Conservation (phyloP, 805 yeast genomes). For the Lachancea waltii region DNA sequence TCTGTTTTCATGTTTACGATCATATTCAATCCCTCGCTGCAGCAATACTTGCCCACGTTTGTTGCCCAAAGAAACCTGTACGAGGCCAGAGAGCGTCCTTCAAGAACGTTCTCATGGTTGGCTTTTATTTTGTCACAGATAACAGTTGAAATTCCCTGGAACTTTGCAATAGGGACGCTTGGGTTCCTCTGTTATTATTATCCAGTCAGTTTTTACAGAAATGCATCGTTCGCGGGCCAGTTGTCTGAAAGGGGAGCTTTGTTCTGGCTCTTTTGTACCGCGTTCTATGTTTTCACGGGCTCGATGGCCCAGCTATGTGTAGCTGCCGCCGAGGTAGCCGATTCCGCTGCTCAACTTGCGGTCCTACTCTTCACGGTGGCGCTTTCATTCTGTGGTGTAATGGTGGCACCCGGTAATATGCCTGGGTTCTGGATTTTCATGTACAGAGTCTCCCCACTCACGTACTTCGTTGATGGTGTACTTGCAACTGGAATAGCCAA, state of each 20-base stretch:
- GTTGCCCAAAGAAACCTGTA: constrained; percentile 57
- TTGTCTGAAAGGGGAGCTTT: constrained; percentile 52
- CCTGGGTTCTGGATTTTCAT: constrained; percentile 79
- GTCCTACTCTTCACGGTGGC: constrained; percentile 53
- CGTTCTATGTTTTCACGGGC: constrained; percentile 49
- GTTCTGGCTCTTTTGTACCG: constrained; percentile 40
- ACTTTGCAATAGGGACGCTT: constrained; percentile 53
- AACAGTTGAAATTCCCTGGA: constrained; percentile 62
- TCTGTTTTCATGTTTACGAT: constrained; percentile 63
- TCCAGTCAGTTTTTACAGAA: constrained; percentile 59
- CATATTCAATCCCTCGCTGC: constrained; percentile 48
- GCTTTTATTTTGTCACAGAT: constrained; percentile 58
- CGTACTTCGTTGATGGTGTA: constrained; percentile 55
- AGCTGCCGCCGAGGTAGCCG: constrained; percentile 53
- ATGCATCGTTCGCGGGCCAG: constrained; percentile 48
- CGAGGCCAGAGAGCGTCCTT: constrained; percentile 68
- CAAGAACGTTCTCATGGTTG: constrained; percentile 63
- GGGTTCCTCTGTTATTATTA: constrained; percentile 61
- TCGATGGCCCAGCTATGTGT: constrained; percentile 53
- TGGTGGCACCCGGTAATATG: constrained; percentile 48
- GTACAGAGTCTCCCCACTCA: constrained; percentile 67
- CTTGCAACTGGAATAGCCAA: constrained; percentile 51
- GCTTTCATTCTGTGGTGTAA: constrained; percentile 72
- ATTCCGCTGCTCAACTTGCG: constrained; percentile 58
- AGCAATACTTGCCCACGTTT: constrained; percentile 59